Percentiles rank a stretch among this genome's conserved stretches.
phyloP scores from a whole-genome alignment of 495 filamentous ascomycete genomes.

The Niebla homalea region DNA sequence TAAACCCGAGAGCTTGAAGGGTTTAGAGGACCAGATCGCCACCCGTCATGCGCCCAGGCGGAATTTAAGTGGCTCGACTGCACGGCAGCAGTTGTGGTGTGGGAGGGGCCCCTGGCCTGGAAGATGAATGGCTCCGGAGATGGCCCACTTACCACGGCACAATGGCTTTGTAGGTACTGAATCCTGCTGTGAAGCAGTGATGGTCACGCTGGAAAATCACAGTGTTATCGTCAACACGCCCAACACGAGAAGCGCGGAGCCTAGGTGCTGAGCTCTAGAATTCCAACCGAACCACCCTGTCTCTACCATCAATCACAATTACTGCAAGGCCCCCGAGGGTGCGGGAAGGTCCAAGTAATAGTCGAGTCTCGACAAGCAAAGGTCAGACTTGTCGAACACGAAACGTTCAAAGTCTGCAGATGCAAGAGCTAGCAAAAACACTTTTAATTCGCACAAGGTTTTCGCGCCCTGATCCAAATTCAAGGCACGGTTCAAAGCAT shows the following conservation, averaged over 20 bases:
- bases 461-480: too few species aligned
- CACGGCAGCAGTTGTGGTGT: background rate
- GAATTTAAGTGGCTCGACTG: constrained; percentile 2
- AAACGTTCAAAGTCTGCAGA: too few species aligned
- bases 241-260: background rate
- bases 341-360: background rate
- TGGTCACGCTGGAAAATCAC: too few species aligned
- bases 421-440: too few species aligned
- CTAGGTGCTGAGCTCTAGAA: too few species aligned
- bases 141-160: background rate
- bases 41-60: constrained; percentile 9
- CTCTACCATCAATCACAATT: background rate
- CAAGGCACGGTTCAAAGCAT: too few species aligned
- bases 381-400: too few species aligned
- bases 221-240: too few species aligned
- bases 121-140: constrained; percentile 2
- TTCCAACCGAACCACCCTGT: background rate
- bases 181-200: background rate
- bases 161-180: background rate
- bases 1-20: constrained; percentile 6
- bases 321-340: background rate
- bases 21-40: constrained; percentile 1
- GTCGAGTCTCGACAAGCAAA: too few species aligned
- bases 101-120: constrained; percentile 3
- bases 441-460: too few species aligned